A percentile compares a stretch with the other conserved stretches of the same genome.
These are phyloP conservation scores for Pyronema domesticum DNA, from an alignment of 495 filamentous ascomycete genomes.

Conservation along the genomic window DNA sequence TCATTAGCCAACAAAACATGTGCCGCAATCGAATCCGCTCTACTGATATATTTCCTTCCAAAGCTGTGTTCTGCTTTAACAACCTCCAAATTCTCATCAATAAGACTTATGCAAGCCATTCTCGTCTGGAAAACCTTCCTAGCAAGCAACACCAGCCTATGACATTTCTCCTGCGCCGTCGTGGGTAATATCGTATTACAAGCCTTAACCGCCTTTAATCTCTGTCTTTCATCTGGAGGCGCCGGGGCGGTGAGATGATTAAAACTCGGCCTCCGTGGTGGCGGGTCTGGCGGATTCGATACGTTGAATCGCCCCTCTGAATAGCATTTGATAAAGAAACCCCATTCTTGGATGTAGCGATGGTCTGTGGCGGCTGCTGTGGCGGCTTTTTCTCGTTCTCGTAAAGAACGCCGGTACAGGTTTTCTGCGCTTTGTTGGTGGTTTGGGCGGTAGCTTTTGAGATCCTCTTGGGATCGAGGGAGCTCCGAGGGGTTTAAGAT, in stretches of 20 bases:
- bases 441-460: neutral
- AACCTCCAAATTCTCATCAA: conserved; percentile 24
- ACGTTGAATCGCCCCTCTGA: conserved; percentile 28
- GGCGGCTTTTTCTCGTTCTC: conserved; percentile 11
- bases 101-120: conserved; percentile 26
- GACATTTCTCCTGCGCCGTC: conserved; percentile 13
- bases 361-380: conserved; percentile 14
- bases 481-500: neutral
- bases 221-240: conserved; percentile 23
- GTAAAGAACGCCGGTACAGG: conserved; percentile 9
- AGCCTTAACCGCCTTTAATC: conserved; percentile 24
- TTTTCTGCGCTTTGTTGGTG: conserved; percentile 3
- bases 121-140: conserved; percentile 23
- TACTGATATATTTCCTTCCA: conserved; percentile 10
- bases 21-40: conserved; percentile 26
- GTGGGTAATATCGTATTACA: conserved; percentile 16
- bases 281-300: conserved; percentile 26
- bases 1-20: conserved; percentile 26
- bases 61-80: conserved; percentile 26
- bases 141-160: conserved; percentile 15
- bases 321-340: conserved; percentile 25
- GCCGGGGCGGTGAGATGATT: conserved; percentile 23
- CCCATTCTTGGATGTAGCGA: conserved; percentile 23
- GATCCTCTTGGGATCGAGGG: neutral
- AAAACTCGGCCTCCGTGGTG: conserved; percentile 18